Evolutionary conservation across 495 filamentous ascomycete genomes (phyloP), one percentile per base, ranked within the genome.

Genomic region (Penicillium coffeae): DNA sequence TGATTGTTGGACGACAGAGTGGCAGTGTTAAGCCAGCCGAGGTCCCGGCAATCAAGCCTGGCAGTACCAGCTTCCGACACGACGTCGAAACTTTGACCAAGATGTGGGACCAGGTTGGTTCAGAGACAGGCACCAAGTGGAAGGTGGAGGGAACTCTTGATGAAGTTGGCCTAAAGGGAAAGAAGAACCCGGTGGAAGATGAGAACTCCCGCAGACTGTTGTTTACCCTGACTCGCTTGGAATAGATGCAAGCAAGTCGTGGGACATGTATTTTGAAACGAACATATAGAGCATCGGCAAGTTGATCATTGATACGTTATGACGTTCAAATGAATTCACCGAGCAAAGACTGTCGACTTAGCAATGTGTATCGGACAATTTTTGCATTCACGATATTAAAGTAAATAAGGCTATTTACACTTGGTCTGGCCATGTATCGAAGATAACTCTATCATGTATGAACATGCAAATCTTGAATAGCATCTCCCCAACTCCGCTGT

Each of bases 51-150:
- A 47, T 52, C 21, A 43, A 52, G 38, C 30, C 50, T 3, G 50
- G 44, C 15, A 43, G 16, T 16, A 48, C 50, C 1, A 54, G 47
- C 21, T 54, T 46, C 27, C 30, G 51, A 21, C 55, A 58, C 47
- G 46, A 58, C 50, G 33, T 48, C n/a, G 34, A 13, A 2, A 50
- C 45, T 5, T 47, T 50, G 33, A 45, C 12, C 13, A 38, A 48
- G 42, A n/a, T 60, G 40, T 60, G 57, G 54, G 50, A 50, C 7
- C 35, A 45, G 19, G 54, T 57, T 15, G 54, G 57, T 15, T 27
- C 19, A 13, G 45, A 53, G 35, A 60, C 54, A 6, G 49, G 45
- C 3, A 54, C 54, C 1, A 46, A 43, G 20, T 60, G 57, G 57
- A 44, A 38, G 47, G 47, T 50, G 7, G 48, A 56, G 13, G 48